These are phyloP conservation scores for Telopea speciosissima DNA, from an alignment of 177 flowering plant species.

Conservation along the genomic window DNA sequence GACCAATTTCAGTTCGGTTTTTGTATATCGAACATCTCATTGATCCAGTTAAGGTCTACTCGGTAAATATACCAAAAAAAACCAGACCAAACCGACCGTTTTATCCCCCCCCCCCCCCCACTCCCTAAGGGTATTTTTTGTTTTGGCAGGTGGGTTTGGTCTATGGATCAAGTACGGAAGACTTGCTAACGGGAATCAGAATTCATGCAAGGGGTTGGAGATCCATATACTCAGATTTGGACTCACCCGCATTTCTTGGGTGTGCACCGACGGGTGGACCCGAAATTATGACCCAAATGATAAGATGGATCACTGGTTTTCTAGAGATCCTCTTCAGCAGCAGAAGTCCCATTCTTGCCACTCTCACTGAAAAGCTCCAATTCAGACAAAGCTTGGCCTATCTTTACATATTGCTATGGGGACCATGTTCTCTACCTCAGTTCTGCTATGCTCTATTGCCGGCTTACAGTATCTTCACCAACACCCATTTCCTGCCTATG, in stretches of 20 bases:
- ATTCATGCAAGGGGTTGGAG: neutral
- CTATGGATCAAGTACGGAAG: neutral
- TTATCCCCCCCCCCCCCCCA: no score
- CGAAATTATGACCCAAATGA: neutral
- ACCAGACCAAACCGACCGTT: no score
- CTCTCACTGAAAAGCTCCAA: neutral
- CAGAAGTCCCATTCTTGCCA: neutral
- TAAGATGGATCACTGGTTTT: neutral
- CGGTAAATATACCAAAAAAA: no score
- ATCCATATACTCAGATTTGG: neutral
- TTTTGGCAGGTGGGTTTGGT: neutral
- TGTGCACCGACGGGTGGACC: neutral
- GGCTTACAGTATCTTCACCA: neutral
- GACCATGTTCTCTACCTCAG: neutral
- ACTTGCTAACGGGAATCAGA: neutral
- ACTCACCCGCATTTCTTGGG: neutral
- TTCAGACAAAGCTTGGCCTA: neutral
- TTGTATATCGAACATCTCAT: no score
- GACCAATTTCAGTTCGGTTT: no score
- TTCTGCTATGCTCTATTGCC: neutral
- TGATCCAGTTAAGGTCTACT: no score
- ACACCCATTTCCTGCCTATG: neutral
- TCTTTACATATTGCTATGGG: neutral
- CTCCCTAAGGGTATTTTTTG: no score
- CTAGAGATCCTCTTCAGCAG: neutral